These are phyloP conservation scores for Coelastrella sp. DNA, from an alignment of 139 green algal genomes.

Conservation along the genomic window DNA sequence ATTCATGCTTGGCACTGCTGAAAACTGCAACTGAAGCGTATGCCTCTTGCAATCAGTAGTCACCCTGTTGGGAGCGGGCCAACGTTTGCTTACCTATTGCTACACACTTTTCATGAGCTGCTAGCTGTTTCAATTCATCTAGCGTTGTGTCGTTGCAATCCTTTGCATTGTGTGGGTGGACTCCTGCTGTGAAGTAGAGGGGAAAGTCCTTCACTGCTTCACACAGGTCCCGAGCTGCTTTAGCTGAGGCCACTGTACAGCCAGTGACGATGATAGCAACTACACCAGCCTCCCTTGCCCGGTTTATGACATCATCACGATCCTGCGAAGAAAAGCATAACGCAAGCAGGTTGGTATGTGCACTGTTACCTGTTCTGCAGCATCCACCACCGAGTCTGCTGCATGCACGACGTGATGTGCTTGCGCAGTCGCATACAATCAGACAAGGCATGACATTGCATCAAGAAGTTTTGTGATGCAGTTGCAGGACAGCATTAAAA, in stretches of 20 bases:
- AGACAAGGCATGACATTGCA: no score
- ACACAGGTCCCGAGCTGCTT: constrained; percentile 50
- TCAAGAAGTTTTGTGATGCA: no score
- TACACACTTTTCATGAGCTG: constrained; percentile 59
- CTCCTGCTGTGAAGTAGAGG: constrained; percentile 81
- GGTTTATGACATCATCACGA: constrained; percentile 61
- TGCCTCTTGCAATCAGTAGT: no score
- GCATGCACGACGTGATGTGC: no score
- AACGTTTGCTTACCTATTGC: constrained; percentile 55
- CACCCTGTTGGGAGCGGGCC: no score
- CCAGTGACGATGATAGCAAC: constrained; percentile 69
- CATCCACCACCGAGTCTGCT: no score
- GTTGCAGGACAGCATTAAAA: no score
- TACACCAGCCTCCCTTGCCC: constrained; percentile 61
- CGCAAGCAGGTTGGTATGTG: neutral
- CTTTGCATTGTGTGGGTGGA: constrained; percentile 86
- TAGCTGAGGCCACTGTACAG: constrained; percentile 56
- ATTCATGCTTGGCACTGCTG: no score
- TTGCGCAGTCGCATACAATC: no score
- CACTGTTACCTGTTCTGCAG: no score
- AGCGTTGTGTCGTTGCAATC: constrained; percentile 64
- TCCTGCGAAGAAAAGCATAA: constrained; percentile 56
- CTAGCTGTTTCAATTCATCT: constrained; percentile 58
- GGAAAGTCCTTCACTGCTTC: constrained; percentile 37
- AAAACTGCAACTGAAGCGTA: no score